Evolutionary conservation across 108 stramenopile genomes (phyloP), one percentile per base, ranked within the genome.

Genomic region (Cyclotella atomus): DNA sequence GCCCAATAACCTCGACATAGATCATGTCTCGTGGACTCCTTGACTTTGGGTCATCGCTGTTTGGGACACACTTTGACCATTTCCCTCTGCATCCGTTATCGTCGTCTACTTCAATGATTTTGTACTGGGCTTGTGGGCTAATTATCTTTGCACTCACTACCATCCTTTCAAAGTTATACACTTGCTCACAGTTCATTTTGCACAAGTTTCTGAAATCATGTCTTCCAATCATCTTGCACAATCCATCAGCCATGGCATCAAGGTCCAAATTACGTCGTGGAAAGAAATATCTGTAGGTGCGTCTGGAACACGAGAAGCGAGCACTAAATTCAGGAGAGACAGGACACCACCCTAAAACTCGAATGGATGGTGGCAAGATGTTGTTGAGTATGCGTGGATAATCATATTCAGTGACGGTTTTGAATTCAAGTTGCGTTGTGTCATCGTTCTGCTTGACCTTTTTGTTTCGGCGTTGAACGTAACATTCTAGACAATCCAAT

Each of bases 161-260:
- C n/a, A 75, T 44, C 47, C 95, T 83, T 75, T 89, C 87, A 84
- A 95, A 97, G 71, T 97, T 97, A 65, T 86, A 89, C 9, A 97
- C 96, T 41, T 95, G 87, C 68, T 92, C 92, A 21, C 89, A 91
- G 79, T 99, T 94, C 92, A 99, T 97, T 76, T 99, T 99, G 77
- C 97, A 98, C 46, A 99, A 86, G 76, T 99, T 99, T 16, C 99
- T 90, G 79, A 99, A 99, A 81, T 99, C 99, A 76, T 98, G 96
- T 34, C 84, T 70, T 23, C 99, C 99, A 21, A 96, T 85, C 73
- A 99, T 75, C 27, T 57, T 52, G 7, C 70, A 28, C 15, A 96
- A 73, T 7, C 88, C 98, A 17, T 71, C 27, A 15, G 81, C 73
- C 90, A 99, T 99, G 8, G 59, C 63, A 3, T 52, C 56, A 15